These are phyloP conservation scores for Jacaranda copaia DNA, from an alignment of 257 asterid species.

Conservation along the genomic window DNA sequence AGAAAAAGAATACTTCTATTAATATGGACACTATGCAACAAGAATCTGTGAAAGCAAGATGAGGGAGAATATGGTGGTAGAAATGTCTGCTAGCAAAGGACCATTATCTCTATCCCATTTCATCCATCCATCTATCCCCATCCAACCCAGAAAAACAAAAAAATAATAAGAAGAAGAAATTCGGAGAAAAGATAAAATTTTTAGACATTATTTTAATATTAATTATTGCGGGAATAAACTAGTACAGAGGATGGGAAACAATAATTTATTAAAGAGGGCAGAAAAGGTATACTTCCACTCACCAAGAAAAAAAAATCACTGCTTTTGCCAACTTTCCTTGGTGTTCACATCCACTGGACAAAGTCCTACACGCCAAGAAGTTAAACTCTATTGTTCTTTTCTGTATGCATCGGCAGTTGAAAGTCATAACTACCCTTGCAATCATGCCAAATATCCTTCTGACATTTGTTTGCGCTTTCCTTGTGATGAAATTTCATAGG, in stretches of 20 bases:
- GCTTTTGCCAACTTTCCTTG: slow-evolving; percentile 51
- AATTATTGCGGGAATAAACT: slow-evolving; percentile 38
- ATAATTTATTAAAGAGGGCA: slow-evolving; percentile 39
- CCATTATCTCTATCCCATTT: slow-evolving; percentile 76
- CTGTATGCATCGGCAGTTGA: slow-evolving; percentile 39
- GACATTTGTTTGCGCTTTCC: background rate
- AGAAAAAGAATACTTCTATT: slow-evolving; percentile 40
- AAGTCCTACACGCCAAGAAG: slow-evolving; percentile 64
- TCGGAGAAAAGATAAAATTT: background rate
- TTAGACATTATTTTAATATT: slow-evolving; percentile 29
- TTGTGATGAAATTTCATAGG: slow-evolving; percentile 11
- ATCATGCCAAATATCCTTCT: slow-evolving; percentile 28
- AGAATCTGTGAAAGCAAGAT: slow-evolving; percentile 85
- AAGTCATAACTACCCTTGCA: slow-evolving; percentile 45
- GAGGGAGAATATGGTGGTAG: slow-evolving; percentile 82
- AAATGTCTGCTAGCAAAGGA: slow-evolving; percentile 80
- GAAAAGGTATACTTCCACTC: slow-evolving; percentile 51
- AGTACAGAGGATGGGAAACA: slow-evolving; percentile 37
- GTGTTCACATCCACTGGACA: slow-evolving; percentile 59
- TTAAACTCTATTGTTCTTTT: slow-evolving; percentile 42
- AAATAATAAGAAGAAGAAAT: background rate
- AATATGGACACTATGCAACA: slow-evolving; percentile 66
- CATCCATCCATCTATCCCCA: slow-evolving; percentile 53
- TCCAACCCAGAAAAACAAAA: slow-evolving; percentile 50
- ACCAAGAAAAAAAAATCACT: slow-evolving; percentile 31